Evolutionary conservation across 805 yeast genomes (phyloP), one percentile per base, ranked within the genome.

Genomic region (Candida parachauliodes): DNA sequence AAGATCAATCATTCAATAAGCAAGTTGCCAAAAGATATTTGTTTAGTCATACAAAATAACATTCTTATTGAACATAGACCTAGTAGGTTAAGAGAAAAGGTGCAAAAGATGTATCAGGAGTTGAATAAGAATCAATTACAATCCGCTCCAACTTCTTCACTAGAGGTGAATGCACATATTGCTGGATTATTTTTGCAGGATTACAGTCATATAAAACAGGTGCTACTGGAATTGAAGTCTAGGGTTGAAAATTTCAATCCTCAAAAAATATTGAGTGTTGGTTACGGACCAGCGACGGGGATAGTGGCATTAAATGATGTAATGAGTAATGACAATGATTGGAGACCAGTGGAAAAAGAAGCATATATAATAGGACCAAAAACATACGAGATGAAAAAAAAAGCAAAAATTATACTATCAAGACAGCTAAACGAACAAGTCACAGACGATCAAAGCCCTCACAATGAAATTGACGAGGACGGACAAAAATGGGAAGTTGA

Each of bases 221-320:
- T 81, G 0, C 60, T 93, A 26, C 54, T 56, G 19, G 98, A 91
- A 48, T 60, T 88, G 24, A 68, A 76, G 46, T 55, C 60, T 29
- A 66, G 89, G 28, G 56, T 71, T 15, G 64, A 62, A 0, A n/a
- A n/a, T n/a, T 85, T 88, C 63, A 57, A 57, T 16, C 97, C 97
- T 0, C 52, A 71, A 20, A 65, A 76, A 4, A 76, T 93, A 0
- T 65, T 93, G 34, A 94, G 87, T 51, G 76, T 87, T 10, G 91
- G 96, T 0, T 80, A 73, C 53, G 98, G 98, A 0, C 98, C 98
- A 1, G 91, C 88, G 2, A 82, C 94, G 0, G 97, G 97, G 2
- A 79, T 93, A 68, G 62, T 89, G 11, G 98, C 95, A 0, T 65
- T 88, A 36, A 87, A 89, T 52, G 96, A 88, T 50, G 50, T 89